Conservation (phyloP, 2,329 filamentous ascomycete species). For the Venturia oleaginea region DNA sequence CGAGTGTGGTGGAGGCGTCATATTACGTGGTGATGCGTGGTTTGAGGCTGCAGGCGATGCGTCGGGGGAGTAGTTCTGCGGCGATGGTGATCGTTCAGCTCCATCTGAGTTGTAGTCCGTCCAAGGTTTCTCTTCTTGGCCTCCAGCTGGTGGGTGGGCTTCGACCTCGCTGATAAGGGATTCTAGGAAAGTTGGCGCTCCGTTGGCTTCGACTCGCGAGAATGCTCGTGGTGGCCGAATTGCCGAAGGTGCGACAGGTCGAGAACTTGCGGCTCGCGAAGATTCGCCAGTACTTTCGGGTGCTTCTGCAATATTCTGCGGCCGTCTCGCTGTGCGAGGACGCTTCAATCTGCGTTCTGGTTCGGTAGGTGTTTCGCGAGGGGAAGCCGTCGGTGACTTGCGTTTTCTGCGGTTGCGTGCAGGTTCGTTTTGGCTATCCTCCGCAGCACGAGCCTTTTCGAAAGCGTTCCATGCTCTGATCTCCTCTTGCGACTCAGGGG, state of each 20-base stretch:
- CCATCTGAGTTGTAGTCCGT: slow-evolving; percentile 32
- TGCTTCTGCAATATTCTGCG: slow-evolving; percentile 10
- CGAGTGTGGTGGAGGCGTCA: slow-evolving; percentile 60
- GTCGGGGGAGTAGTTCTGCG: slow-evolving; percentile 46
- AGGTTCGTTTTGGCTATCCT: slow-evolving; percentile 33
- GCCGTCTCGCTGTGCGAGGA: slow-evolving; percentile 51
- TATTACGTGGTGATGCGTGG: slow-evolving; percentile 56
- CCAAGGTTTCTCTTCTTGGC: slow-evolving; percentile 31
- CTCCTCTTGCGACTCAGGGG: slow-evolving; percentile 70
- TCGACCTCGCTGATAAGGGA: slow-evolving; percentile 86
- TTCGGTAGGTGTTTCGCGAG: slow-evolving; percentile 54
- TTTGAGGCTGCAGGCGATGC: slow-evolving; percentile 57
- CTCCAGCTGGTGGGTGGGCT: slow-evolving; percentile 22
- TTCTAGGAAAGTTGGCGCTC: slow-evolving; percentile 69
- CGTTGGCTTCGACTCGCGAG: slow-evolving; percentile 20
- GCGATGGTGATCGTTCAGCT: slow-evolving; percentile 37
- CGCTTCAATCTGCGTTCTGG: slow-evolving; percentile 75
- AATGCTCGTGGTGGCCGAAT: slow-evolving; percentile 20
- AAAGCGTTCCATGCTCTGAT: slow-evolving; percentile 82
- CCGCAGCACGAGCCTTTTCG: slow-evolving; percentile 68
- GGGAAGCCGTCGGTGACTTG: slow-evolving; percentile 67
- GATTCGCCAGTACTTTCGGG: slow-evolving; percentile 21
- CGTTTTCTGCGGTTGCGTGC: slow-evolving; percentile 53
- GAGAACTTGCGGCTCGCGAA: slow-evolving; percentile 20
- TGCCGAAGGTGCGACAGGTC: slow-evolving; percentile 22